A percentile compares a stretch with the other conserved stretches of the same genome.
phyloP scores from a whole-genome alignment of 768 basidiomycete species.

The Suillus spraguei region DNA sequence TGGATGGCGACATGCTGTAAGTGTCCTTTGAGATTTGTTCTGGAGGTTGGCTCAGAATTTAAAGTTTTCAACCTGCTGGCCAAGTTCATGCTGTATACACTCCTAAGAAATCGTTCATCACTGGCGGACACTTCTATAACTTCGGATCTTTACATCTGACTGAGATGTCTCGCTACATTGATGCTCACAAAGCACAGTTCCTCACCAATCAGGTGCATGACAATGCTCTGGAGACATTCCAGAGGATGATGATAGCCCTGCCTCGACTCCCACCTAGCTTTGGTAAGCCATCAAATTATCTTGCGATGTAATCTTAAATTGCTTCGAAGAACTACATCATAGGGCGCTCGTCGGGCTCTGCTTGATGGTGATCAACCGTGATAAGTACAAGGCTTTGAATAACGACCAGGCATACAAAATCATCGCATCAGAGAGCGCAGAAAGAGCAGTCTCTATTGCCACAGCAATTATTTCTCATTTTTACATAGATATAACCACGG shows the following conservation, averaged over 20 bases:
- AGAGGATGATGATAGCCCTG: not conserved
- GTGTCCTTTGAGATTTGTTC: not conserved
- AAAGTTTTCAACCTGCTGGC: not conserved
- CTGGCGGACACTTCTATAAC: not conserved
- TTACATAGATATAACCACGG: not conserved
- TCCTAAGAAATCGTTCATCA: not conserved
- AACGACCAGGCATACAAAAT: not conserved
- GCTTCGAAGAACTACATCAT: not conserved
- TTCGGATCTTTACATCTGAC: not conserved
- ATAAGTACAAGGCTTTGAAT: not conserved
- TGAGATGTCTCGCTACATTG: not conserved
- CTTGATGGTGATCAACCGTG: not conserved
- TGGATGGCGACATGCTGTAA: not conserved
- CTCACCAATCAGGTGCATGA: not conserved
- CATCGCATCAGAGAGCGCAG: not conserved
- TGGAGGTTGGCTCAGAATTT: not conserved
- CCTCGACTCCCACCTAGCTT: not conserved
- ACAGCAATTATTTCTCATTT: not conserved
- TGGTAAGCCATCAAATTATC: not conserved
- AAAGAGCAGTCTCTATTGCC: not conserved
- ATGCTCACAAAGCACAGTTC: not conserved
- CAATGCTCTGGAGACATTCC: not conserved
- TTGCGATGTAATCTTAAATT: not conserved
- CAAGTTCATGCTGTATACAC: not conserved
- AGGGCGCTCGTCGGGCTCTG: not conserved